Percentiles rank a stretch among this genome's conserved stretches.
These are phyloP conservation scores for Bothriochloa decipiens DNA, from an alignment of 176 grass and related monocot genomes.

Conservation along the genomic window DNA sequence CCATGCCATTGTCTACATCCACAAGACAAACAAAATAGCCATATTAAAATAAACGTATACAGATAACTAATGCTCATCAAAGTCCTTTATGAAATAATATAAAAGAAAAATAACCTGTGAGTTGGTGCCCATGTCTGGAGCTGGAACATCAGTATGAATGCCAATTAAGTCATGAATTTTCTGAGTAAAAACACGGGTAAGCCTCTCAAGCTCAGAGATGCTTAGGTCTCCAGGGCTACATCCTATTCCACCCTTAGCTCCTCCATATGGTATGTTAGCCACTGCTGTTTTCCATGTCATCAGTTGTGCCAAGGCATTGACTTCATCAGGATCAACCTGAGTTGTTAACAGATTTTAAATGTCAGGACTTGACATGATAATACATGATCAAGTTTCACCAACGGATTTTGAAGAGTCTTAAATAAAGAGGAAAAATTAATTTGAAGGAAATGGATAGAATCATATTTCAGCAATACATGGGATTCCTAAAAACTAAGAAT, in stretches of 20 bases:
- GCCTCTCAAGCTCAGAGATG: constrained; percentile 78
- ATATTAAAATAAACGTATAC: constrained; percentile 14
- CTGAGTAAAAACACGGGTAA: constrained; percentile 93
- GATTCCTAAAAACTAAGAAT: constrained; percentile 6
- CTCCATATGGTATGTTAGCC: constrained; percentile 93
- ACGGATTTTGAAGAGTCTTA: not conserved
- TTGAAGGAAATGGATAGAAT: not conserved
- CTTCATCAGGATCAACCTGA: constrained; percentile 93
- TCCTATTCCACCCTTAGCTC: constrained; percentile 94
- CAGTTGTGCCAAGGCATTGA: constrained; percentile 94
- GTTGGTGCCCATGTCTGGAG: constrained; percentile 97
- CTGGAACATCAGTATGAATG: constrained; percentile 87
- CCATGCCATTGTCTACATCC: constrained; percentile 86
- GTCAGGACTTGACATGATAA: not conserved
- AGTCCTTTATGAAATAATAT: not conserved
- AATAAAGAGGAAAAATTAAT: not conserved
- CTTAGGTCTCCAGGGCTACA: constrained; percentile 81
- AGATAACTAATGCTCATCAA: not conserved
- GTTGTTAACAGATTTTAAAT: constrained; percentile 14
- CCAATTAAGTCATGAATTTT: constrained; percentile 98
- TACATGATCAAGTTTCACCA: not conserved
- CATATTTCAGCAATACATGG: not conserved
- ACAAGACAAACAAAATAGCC: constrained; percentile 18
- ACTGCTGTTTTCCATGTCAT: constrained; percentile 98
- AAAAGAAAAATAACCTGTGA: constrained; percentile 54